A percentile compares a stretch with the other conserved stretches of the same genome.
Evolutionary conservation across 2,329 filamentous ascomycete genomes (phyloP).

Genomic region (Fusarium tuaranense): DNA sequence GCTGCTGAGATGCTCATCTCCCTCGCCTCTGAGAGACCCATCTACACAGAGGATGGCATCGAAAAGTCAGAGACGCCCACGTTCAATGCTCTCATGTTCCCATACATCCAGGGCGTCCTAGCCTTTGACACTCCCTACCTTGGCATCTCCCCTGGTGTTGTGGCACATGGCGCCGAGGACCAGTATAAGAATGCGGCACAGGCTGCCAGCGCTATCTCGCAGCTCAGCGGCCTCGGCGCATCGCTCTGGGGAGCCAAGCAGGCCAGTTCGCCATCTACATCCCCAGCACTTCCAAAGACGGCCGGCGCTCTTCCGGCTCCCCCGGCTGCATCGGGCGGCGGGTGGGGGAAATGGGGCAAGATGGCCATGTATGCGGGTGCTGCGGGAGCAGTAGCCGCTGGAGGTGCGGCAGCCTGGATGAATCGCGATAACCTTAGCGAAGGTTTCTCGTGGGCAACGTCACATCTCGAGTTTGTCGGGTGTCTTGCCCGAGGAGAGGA

Average conservation of each 20-base stretch:
- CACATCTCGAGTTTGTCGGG: slow-evolving; percentile 93
- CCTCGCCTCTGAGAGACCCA: slow-evolving; percentile 69
- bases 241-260: slow-evolving; percentile 70
- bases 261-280: slow-evolving; percentile 44
- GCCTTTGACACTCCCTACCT: slow-evolving; percentile 96
- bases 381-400: slow-evolving; percentile 83
- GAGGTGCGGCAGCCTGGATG: slow-evolving; percentile 86
- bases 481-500: slow-evolving; percentile 88
- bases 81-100: slow-evolving; percentile 84
- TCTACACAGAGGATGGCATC: slow-evolving; percentile 60
- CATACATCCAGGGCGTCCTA: slow-evolving; percentile 88
- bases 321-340: slow-evolving; percentile 42
- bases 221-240: slow-evolving; percentile 74
- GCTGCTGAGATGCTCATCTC: slow-evolving; percentile 88
- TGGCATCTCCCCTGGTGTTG: slow-evolving; percentile 82
- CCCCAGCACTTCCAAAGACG: slow-evolving; percentile 34
- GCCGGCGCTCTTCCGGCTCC: slow-evolving; percentile 45
- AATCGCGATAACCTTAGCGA: slow-evolving; percentile 83
- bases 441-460: slow-evolving; percentile 85
- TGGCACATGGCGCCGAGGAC: slow-evolving; percentile 87
- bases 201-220: slow-evolving; percentile 75
- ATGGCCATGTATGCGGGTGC: slow-evolving; percentile 89
- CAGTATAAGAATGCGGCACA: slow-evolving; percentile 80
- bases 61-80: slow-evolving; percentile 49
- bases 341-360: slow-evolving; percentile 85